Evolutionary conservation across 2,329 filamentous ascomycete species (phyloP), one percentile per base, ranked within the genome.

Genomic region (Chrysoporthe deuterocubensis): DNA sequence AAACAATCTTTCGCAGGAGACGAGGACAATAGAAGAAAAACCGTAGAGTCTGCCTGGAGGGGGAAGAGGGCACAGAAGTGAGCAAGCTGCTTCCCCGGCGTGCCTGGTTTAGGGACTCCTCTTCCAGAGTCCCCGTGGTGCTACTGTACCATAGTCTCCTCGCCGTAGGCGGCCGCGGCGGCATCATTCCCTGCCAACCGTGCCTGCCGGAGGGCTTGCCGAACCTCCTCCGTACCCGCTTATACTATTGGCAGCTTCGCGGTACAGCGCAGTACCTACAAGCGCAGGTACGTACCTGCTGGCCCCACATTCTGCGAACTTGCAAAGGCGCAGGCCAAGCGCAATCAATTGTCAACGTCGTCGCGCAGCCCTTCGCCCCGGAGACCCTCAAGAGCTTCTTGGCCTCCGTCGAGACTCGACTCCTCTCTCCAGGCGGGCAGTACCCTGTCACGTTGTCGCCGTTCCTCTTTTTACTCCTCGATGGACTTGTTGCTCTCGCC

Each of bases 401-500:
- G 37, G 40, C 11, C 9, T 60, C 13, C 1, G 18, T 43, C 37
- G 40, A 26, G 26, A 40, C 37, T 26, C 26, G 13, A 21, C n/a
- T n/a, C 16, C 44, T 26, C 7, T 11, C 57, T 46, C 21, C 43
- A 21, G n/a, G 52, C 52, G 65, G 54, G 34, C 60, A 63, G 59
- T 42, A 40, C 32, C 56, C 50, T 18, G 37, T 42, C 59, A 52
- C 9, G 50, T 13, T 54, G 34, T 40, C 60, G 34, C 52, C 21
- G 7, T 62, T 44, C 44, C 40, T 46, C 34, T 37, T 32, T 14
- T 18, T 37, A n/a, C 26, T 43, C 26, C 68, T 65, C 62, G 50
- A 69, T 69, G 68, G 68, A 69, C 62, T 65, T 66, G 58, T 32
- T 59, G 66, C 59, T 64, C 48, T 48, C 54, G 50, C 46, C 37